These are phyloP conservation scores for Xylaria sp. DNA, from an alignment of 2,329 filamentous ascomycete species.

Conservation along the genomic window DNA sequence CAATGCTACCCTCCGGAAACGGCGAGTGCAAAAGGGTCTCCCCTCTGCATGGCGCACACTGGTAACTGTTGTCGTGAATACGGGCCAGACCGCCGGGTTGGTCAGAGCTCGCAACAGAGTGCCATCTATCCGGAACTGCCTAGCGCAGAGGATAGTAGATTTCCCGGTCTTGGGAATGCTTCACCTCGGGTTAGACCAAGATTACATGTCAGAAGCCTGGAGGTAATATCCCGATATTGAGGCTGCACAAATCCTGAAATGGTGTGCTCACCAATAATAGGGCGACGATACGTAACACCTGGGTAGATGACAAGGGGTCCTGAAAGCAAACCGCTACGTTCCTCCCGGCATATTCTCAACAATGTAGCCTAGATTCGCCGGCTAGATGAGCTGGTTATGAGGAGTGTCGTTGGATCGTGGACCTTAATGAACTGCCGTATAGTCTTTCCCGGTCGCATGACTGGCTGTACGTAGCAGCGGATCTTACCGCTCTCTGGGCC, in stretches of 20 bases:
- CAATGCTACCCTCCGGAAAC: conserved; percentile 10
- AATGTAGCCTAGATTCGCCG: conserved; percentile 10
- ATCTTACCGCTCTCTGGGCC: conserved; percentile 8
- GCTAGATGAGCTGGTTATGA: conserved; percentile 4
- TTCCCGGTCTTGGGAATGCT: conserved; percentile 34
- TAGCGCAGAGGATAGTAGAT: conserved; percentile 10
- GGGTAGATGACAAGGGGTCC: conserved; percentile 14
- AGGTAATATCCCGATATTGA: conserved; percentile 32
- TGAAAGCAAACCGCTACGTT: conserved; percentile 19
- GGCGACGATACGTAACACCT: conserved; percentile 13
- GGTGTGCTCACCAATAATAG: conserved; percentile 30
- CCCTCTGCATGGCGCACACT: conserved; percentile 1
- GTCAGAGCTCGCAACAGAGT: conserved; percentile 15
- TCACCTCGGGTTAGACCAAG: conserved; percentile 21
- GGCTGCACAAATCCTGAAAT: conserved; percentile 17
- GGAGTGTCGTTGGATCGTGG: neutral
- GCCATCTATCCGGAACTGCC: conserved; percentile 24
- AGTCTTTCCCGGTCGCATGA: conserved; percentile 1
- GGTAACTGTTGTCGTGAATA: conserved; percentile 3
- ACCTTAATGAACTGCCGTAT: conserved; percentile 12
- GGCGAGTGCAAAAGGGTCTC: conserved; percentile 7
- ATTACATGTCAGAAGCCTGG: conserved; percentile 25
- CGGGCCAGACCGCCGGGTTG: conserved; percentile 5
- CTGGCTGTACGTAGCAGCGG: neutral
- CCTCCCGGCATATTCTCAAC: conserved; percentile 27